A percentile compares a stretch with the other conserved stretches of the same genome.
phyloP scores from a whole-genome alignment of 2,329 filamentous ascomycete species.

The Hymenoscyphus scutula region DNA sequence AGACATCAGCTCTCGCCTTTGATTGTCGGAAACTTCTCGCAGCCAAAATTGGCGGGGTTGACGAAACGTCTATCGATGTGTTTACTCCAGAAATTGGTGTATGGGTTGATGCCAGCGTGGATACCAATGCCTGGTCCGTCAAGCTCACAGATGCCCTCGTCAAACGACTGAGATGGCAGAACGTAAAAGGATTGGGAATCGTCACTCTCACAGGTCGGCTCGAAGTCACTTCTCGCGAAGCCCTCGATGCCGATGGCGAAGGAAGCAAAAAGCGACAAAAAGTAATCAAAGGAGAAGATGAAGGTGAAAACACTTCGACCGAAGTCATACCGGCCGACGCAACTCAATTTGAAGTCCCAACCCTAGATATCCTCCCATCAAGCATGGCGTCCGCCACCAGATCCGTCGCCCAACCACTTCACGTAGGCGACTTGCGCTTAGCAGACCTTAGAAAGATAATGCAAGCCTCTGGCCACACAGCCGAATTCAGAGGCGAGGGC shows the following conservation, averaged over 20 bases:
- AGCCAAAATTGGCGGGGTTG: constrained; percentile 43
- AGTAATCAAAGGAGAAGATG: constrained; percentile 45
- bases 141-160: constrained; percentile 83
- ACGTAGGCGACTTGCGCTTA: constrained; percentile 88
- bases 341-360: constrained; percentile 24
- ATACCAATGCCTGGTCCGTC: constrained; percentile 96
- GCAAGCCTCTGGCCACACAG: constrained; percentile 76
- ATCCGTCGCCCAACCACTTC: constrained; percentile 79
- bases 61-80: constrained; percentile 60
- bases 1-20: constrained; percentile 74
- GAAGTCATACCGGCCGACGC: constrained; percentile 24
- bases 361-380: constrained; percentile 50
- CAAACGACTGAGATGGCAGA: constrained; percentile 90
- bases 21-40: constrained; percentile 72
- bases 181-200: constrained; percentile 82
- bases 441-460: constrained; percentile 85
- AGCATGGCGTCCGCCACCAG: constrained; percentile 69
- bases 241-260: constrained; percentile 40
- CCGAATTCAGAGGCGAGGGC: constrained; percentile 91
- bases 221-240: constrained; percentile 48
- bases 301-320: constrained; percentile 36
- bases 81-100: constrained; percentile 77
- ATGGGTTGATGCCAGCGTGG: constrained; percentile 84
- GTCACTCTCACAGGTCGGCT: constrained; percentile 84
- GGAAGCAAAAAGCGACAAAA: constrained; percentile 45